Conservation (phyloP, 176 grass and related monocot genomes). For the Alloteropsis semialata region DNA sequence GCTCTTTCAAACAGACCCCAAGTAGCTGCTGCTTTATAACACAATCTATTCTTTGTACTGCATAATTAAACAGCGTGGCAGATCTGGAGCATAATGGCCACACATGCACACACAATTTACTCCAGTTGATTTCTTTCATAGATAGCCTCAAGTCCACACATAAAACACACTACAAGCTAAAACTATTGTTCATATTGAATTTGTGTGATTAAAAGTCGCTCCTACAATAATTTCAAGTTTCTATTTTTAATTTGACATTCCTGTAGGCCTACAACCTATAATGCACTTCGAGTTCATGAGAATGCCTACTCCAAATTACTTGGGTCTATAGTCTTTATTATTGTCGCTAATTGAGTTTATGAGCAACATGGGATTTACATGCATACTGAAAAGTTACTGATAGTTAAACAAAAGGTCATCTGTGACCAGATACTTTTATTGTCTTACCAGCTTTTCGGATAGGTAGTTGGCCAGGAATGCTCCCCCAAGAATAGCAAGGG, state of each 20-base stretch:
- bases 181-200: neutral
- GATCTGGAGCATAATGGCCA: neutral
- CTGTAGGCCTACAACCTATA: neutral
- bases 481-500: conserved; percentile 77
- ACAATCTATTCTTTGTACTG: neutral
- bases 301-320: neutral
- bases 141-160: neutral
- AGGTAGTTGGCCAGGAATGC: conserved; percentile 91
- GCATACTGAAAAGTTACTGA: neutral
- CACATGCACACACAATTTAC: neutral
- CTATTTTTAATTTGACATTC: neutral
- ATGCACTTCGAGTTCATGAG: neutral
- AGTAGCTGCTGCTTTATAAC: neutral
- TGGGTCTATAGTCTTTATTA: neutral
- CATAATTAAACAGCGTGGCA: neutral
- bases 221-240: neutral
- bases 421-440: neutral
- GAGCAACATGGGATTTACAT: neutral
- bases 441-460: conserved; percentile 84
- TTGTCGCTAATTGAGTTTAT: neutral
- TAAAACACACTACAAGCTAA: neutral
- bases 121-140: neutral
- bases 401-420: neutral
- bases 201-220: neutral
- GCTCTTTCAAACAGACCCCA: neutral